A percentile compares a stretch with the other conserved stretches of the same genome.
Evolutionary conservation across 1,284 basidiomycete genomes (phyloP).

Genomic region (Tetrapyrgos nigripes): DNA sequence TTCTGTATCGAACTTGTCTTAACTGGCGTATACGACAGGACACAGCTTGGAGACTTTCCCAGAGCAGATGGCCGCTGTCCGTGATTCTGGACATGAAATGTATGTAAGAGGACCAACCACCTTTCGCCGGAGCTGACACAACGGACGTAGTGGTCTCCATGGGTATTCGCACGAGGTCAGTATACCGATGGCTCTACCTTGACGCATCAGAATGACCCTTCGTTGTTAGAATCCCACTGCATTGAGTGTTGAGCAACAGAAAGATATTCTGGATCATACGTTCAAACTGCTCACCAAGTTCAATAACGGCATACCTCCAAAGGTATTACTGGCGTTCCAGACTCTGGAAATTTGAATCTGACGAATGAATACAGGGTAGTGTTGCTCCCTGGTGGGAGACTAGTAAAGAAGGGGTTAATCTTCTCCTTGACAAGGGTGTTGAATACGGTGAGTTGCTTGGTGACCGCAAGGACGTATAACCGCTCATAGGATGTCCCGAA

Average conservation of each 20-base stretch:
- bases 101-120: constrained; percentile 28
- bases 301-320: constrained; percentile 70
- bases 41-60: constrained; percentile 78
- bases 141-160: constrained; percentile 60
- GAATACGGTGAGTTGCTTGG: constrained; percentile 63
- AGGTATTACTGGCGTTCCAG: constrained; percentile 42
- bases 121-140: neutral
- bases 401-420: constrained; percentile 69
- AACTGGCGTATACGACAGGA: constrained; percentile 38
- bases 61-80: constrained; percentile 65
- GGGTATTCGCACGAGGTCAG: constrained; percentile 76
- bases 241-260: constrained; percentile 72
- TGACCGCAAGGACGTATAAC: neutral
- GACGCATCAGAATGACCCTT: neutral
- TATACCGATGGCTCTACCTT: neutral
- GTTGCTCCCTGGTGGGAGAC: constrained; percentile 87
- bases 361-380: constrained; percentile 33
- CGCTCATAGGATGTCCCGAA: neutral
- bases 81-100: constrained; percentile 77
- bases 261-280: constrained; percentile 75
- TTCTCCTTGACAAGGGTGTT: constrained; percentile 78
- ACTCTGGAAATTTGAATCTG: neutral
- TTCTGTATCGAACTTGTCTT: neutral
- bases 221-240: constrained; percentile 57
- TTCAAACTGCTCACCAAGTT: constrained; percentile 72